Conservation (phyloP, 2,329 filamentous ascomycete species). For the Mollisia scopiformis region DNA sequence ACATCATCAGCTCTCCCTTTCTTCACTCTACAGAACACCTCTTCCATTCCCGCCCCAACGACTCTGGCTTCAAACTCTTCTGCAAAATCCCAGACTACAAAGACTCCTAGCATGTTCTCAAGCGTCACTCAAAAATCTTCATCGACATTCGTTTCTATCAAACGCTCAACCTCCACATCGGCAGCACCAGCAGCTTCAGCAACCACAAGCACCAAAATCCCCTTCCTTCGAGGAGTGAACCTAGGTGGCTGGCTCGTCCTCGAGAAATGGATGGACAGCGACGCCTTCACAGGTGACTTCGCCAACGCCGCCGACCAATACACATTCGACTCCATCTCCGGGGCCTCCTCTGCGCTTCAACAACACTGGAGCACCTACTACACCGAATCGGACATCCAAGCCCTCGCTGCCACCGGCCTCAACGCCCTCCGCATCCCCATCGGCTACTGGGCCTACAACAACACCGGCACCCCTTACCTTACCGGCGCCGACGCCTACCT, state of each 20-base stretch:
- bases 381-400: constrained; percentile 36
- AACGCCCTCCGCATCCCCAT: constrained; percentile 59
- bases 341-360: constrained; percentile 37
- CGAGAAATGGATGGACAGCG: constrained; percentile 46
- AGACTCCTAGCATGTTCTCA: not conserved
- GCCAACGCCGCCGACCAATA: constrained; percentile 40
- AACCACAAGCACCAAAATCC: constrained; percentile 6
- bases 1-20: constrained; percentile 8
- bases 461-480: constrained; percentile 51
- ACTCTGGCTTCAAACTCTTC: not conserved
- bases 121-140: not conserved
- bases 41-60: not conserved
- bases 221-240: constrained; percentile 41
- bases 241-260: constrained; percentile 39
- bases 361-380: constrained; percentile 18
- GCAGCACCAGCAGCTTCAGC: not conserved
- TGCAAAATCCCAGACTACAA: not conserved
- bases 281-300: constrained; percentile 37
- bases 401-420: constrained; percentile 54
- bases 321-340: constrained; percentile 39
- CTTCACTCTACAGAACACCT: constrained; percentile 10
- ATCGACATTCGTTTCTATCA: not conserved
- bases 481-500: constrained; percentile 51
- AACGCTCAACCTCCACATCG: not conserved
- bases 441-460: constrained; percentile 59